These are phyloP conservation scores for Elsinoe ampelina DNA, from an alignment of 2,329 filamentous ascomycete genomes.

Conservation along the genomic window DNA sequence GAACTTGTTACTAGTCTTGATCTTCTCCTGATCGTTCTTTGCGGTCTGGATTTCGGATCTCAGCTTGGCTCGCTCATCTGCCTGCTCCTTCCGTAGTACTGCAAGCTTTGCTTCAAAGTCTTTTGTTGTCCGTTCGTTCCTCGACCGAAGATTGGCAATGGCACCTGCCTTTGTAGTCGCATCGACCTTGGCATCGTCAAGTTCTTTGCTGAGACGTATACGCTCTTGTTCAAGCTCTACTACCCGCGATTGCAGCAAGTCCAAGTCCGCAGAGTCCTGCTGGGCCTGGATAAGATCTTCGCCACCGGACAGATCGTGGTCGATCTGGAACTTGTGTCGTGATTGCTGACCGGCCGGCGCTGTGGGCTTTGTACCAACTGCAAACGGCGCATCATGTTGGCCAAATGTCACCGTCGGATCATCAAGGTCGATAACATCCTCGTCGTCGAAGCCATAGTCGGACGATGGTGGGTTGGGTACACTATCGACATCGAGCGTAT, in stretches of 20 bases:
- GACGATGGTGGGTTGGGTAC: conserved; percentile 24
- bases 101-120: conserved; percentile 55
- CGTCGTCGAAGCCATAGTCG: conserved; percentile 39
- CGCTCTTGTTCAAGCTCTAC: conserved; percentile 39
- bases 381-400: not conserved
- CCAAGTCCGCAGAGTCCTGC: conserved; percentile 13
- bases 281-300: not conserved
- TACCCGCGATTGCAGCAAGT: conserved; percentile 33
- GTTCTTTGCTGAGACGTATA: conserved; percentile 29
- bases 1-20: conserved; percentile 63
- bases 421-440: conserved; percentile 38
- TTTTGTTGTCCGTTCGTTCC: conserved; percentile 52
- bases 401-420: conserved; percentile 24
- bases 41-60: conserved; percentile 56
- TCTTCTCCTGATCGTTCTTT: conserved; percentile 55
- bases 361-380: not conserved
- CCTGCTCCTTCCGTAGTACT: conserved; percentile 52
- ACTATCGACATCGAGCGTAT: not conserved
- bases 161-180: conserved; percentile 61
- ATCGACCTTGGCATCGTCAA: conserved; percentile 36
- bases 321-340: not conserved
- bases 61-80: conserved; percentile 55
- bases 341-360: not conserved
- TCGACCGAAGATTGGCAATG: conserved; percentile 63
- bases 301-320: not conserved